A percentile compares a stretch with the other conserved stretches of the same genome.
Evolutionary conservation across 2,329 filamentous ascomycete genomes (phyloP).

Genomic region (Fusarium domesticum): DNA sequence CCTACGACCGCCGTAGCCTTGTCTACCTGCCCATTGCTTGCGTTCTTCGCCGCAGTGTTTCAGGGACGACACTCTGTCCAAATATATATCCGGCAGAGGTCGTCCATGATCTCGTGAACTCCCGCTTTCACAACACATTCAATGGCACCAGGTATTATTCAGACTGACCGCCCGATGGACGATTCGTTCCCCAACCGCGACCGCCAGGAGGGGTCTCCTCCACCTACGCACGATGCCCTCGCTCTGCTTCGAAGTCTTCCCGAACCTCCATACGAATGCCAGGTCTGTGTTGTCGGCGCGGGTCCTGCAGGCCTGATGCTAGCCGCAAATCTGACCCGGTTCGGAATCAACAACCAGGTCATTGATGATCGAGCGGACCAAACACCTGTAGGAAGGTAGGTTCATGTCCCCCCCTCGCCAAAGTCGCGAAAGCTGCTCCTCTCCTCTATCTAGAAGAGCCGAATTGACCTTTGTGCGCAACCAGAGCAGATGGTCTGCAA

Average conservation of each 20-base stretch:
- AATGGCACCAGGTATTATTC: constrained; percentile 36
- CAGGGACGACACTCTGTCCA: constrained; percentile 29
- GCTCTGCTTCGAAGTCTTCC: constrained; percentile 49
- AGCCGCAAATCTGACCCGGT: constrained; percentile 56
- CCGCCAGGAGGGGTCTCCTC: constrained; percentile 30
- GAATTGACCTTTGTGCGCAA: constrained; percentile 16
- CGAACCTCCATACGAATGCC: constrained; percentile 43
- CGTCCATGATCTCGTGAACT: constrained; percentile 28
- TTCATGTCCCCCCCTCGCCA: not conserved
- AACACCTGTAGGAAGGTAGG: constrained; percentile 61
- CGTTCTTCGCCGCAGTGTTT: constrained; percentile 12
- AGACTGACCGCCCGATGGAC: constrained; percentile 32
- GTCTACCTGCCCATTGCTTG: constrained; percentile 10
- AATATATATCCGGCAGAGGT: constrained; percentile 23
- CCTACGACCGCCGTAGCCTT: constrained; percentile 11
- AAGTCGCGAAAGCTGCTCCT: constrained; percentile 7
- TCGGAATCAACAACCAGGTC: constrained; percentile 62
- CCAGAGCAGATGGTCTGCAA: constrained; percentile 67
- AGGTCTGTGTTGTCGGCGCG: constrained; percentile 54
- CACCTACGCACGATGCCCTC: constrained; percentile 43
- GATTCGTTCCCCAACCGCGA: constrained; percentile 22
- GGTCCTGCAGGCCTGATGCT: constrained; percentile 57
- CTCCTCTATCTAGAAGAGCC: constrained; percentile 2
- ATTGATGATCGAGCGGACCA: constrained; percentile 67
- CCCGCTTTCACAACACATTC: constrained; percentile 8